phyloP scores from a whole-genome alignment of 75 land plant species.

The Pinus taeda region DNA sequence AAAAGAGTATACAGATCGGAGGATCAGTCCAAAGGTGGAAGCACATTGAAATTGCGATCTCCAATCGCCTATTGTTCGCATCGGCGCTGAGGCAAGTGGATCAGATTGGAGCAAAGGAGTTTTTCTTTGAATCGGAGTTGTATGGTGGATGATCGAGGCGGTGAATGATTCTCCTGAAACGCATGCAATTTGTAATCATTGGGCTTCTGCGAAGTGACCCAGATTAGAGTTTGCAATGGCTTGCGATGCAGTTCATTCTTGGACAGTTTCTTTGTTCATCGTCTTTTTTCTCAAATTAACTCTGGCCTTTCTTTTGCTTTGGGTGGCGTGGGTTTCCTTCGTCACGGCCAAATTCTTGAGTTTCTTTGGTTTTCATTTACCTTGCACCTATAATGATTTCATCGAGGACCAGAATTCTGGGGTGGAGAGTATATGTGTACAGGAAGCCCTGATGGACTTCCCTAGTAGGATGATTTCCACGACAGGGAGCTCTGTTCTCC shows the following conservation, averaged over 20 bases:
- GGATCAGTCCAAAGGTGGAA: too few species aligned
- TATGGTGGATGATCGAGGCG: too few species aligned
- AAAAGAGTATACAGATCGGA: too few species aligned
- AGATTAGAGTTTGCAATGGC: slow-evolving; percentile 10
- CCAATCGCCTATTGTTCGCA: too few species aligned
- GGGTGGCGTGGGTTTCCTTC: slow-evolving; percentile 38
- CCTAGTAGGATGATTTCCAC: slow-evolving; percentile 22
- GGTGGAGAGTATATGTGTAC: slow-evolving; percentile 9
- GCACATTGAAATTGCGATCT: too few species aligned
- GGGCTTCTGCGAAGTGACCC: too few species aligned
- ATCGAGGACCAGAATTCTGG: slow-evolving; percentile 14
- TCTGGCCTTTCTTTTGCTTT: slow-evolving; percentile 46
- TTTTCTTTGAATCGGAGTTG: too few species aligned
- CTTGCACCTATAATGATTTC: slow-evolving; percentile 46
- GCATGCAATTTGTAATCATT: too few species aligned
- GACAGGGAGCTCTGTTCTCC: slow-evolving; percentile 15
- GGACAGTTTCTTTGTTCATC: slow-evolving; percentile 33
- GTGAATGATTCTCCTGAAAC: too few species aligned
- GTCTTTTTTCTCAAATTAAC: slow-evolving; percentile 55
- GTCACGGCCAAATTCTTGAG: slow-evolving; percentile 40
- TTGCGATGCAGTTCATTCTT: slow-evolving; percentile 26
- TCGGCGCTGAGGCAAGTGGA: too few species aligned
- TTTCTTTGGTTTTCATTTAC: slow-evolving; percentile 48
- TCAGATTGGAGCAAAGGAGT: too few species aligned
- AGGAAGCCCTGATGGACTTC: slow-evolving; percentile 22